A percentile compares a stretch with the other conserved stretches of the same genome.
phyloP scores from a whole-genome alignment of 2,329 filamentous ascomycete species.

The Venturia nashicola region DNA sequence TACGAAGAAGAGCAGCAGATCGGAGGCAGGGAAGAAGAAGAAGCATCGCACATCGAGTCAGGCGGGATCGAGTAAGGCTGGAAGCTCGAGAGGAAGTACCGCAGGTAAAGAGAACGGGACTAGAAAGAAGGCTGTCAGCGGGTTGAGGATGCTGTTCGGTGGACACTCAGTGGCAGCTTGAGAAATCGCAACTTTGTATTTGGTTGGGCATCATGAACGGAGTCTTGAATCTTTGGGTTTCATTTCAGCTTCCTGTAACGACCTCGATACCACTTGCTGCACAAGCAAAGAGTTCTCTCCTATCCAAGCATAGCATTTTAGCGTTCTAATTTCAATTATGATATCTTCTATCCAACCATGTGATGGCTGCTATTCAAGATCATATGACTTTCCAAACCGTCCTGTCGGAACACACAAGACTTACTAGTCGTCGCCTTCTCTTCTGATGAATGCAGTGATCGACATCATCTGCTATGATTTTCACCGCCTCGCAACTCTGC shows the following conservation, averaged over 20 bases:
- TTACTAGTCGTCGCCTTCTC: too few relatives aligned
- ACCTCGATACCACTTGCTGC: background rate
- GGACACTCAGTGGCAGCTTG: background rate
- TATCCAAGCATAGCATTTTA: background rate
- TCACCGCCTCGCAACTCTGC: too few relatives aligned
- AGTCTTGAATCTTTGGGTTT: background rate
- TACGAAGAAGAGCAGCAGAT: slow-evolving; percentile 3
- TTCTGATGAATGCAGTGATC: too few relatives aligned
- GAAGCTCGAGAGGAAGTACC: background rate
- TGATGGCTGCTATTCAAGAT: background rate
- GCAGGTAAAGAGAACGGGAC: background rate
- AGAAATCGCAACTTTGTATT: background rate
- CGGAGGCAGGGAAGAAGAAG: background rate
- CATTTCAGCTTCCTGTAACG: background rate
- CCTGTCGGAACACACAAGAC: background rate
- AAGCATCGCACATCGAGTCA: background rate
- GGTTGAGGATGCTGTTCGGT: slow-evolving; percentile 1
- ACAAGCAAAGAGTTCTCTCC: background rate
- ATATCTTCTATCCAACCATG: background rate
- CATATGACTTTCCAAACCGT: background rate
- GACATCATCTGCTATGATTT: too few relatives aligned
- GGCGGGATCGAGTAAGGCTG: background rate
- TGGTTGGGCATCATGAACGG: background rate
- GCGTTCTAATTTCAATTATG: background rate
- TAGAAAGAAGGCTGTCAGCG: slow-evolving; percentile 5